Base-by-base conservation (phyloP, 768 basidiomycete genomes). In the Chalciporus sphaerocephalus region DNA sequence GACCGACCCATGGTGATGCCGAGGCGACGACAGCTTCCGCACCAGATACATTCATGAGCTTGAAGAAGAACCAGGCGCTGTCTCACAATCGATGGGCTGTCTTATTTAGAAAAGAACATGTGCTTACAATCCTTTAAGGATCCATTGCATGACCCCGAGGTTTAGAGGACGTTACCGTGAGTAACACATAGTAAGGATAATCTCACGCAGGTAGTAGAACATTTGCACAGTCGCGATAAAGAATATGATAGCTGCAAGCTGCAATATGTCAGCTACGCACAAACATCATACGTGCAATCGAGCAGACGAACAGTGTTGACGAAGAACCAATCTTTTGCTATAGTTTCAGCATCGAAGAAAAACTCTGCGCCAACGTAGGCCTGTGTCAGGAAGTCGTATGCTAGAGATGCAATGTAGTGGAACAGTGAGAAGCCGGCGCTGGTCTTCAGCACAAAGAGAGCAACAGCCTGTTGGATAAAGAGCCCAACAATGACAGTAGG, bases 61-160 rank as follows among this genome's bases (percentile, higher is more conserved):
- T 92, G 73, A 89, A 92, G 77, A 95, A 94, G 70, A 94, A 78
- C 89, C 88, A 92, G 3, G 92, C 92, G 59, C 85, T 86, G 36
- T 43, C 23, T 27, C 40, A 35, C 48, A 25, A 46, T 49, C 13
- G 20, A 20, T 43, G 28, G 37, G 10, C 25, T 30, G 18, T 13
- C 22, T 20, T 8, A 5, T 36, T n/a, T 40, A 13, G 8, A 7
- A 36, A 48, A 41, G 18, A 32, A 37, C 42, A 28, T 12, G 18
- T 35, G 62, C 81, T 53, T 49, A 86, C 85, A 95, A 92, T 62
- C 89, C 73, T 57, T 78, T 79, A 66, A 95, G 81, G 57, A 95
- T 66, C 91, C 92, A 95, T 71, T 93, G 90, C 90, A 95, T 93
- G 24, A 89, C 85, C 40, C 92, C 88, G 43, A 90, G 69, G 66